These are phyloP conservation scores for Dissophora globulifera DNA, from an alignment of 192 early-diverging fungal genomes.

Conservation along the genomic window DNA sequence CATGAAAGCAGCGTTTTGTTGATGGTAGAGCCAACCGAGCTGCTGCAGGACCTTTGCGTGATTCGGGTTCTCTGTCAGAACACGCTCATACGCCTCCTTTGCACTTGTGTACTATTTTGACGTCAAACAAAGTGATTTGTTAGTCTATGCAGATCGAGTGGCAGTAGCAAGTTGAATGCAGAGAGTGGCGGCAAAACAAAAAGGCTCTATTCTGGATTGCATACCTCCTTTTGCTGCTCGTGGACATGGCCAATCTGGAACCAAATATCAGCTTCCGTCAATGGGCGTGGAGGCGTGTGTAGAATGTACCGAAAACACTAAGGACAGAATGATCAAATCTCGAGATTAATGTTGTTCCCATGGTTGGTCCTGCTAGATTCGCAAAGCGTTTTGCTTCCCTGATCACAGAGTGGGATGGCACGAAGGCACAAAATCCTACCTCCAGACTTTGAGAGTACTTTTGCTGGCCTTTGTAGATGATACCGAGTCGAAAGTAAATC, in stretches of 20 bases:
- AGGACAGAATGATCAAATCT: slow-evolving; percentile 2
- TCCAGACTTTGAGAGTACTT: slow-evolving; percentile 78
- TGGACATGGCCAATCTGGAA: slow-evolving; percentile 98
- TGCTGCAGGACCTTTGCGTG: slow-evolving; percentile 97
- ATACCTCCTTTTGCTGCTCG: slow-evolving; percentile 92
- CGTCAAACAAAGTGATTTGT: too few species aligned
- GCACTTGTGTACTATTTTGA: slow-evolving; percentile 77
- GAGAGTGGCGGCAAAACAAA: too few species aligned
- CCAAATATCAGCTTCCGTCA: slow-evolving; percentile 96
- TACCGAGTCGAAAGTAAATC: slow-evolving; percentile 96
- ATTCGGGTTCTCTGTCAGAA: slow-evolving; percentile 87
- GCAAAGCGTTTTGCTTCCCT: too few species aligned
- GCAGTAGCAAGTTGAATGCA: too few species aligned
- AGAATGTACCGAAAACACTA: slow-evolving; percentile 94
- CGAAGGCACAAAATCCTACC: slow-evolving; percentile 61
- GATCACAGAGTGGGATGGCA: too few species aligned
- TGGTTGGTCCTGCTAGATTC: neutral
- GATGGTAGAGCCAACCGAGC: slow-evolving; percentile 96
- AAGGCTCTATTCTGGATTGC: neutral
- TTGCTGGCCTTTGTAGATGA: slow-evolving; percentile 95
- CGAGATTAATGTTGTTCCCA: neutral
- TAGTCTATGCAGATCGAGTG: too few species aligned
- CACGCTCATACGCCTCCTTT: slow-evolving; percentile 92
- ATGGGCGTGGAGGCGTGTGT: slow-evolving; percentile 86
- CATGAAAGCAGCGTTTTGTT: slow-evolving; percentile 80